Evolutionary conservation across 108 stramenopile genomes (phyloP).

Genomic region (Parietichytrium sp.): DNA sequence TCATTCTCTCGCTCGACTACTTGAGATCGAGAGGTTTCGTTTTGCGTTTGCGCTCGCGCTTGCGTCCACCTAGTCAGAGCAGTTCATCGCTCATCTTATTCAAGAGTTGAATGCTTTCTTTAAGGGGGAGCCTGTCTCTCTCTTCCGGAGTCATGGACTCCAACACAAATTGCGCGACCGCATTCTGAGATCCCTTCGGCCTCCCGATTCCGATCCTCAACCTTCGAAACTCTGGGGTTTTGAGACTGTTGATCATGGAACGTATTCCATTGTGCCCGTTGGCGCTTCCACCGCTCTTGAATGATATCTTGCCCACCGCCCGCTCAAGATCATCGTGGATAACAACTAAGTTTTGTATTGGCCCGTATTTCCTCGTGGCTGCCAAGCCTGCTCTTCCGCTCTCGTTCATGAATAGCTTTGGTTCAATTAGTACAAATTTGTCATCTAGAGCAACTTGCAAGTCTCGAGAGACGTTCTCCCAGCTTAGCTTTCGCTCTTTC

Average conservation of each 20-base stretch:
- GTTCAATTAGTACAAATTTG: not conserved
- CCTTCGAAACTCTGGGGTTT: not conserved
- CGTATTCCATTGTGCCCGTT: constrained; percentile 5
- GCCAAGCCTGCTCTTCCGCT: constrained; percentile 11
- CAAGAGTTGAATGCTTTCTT: too few species aligned
- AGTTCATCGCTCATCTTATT: too few species aligned
- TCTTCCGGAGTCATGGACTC: too few species aligned
- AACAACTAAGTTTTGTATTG: not conserved
- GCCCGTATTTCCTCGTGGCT: not conserved
- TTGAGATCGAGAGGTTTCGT: too few species aligned
- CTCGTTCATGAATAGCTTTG: constrained; percentile 26
- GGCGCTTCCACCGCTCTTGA: not conserved
- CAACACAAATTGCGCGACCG: too few species aligned
- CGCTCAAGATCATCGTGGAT: constrained; percentile 31
- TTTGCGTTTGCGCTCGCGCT: too few species aligned
- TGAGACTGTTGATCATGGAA: not conserved
- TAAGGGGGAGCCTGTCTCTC: too few species aligned
- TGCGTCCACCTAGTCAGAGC: too few species aligned
- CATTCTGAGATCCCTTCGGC: too few species aligned
- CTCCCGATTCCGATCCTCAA: not conserved
- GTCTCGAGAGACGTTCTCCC: not conserved
- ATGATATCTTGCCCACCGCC: not conserved
- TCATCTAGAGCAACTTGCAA: not conserved
- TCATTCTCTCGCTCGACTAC: too few species aligned
- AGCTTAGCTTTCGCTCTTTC: not conserved